Base-by-base conservation (phyloP, 768 basidiomycete species). In the Piloderma croceum region DNA sequence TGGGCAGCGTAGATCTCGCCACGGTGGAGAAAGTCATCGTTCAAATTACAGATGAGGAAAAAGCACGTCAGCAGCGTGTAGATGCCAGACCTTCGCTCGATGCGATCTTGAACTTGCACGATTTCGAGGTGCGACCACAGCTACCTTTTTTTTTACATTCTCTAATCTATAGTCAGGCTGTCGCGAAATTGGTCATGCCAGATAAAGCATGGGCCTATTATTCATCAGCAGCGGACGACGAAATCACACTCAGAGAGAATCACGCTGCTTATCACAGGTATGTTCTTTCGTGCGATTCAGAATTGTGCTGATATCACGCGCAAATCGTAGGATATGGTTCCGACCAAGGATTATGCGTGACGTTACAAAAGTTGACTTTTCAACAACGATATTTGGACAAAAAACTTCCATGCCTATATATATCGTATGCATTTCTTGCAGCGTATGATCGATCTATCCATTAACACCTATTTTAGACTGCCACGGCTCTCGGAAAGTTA, bases 171-270 rank as follows among this genome's bases (percentile, higher is more conserved):
- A 15, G 22, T 19, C 42, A 90, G 88, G 76, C 85, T 13, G 81
- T 98, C 38, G 92, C 90, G 7, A 84, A 76, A 59, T 69, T 69
- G 51, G 82, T 88, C 9, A 81, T 98, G 70, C 65, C 80, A 2
- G 81, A 84, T 24, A 89, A 90, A 58, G 90, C 90, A 0, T 97
- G 93, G 93, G 93, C 92, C 5, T 93, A 93, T 59, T 93, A 97
- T 55, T 90, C 87, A 1, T 92, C 90, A n/a, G 93, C 91, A 13
- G 82, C 94, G 6, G 94, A 97, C 57, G 93, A 97, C 51, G 91
- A 96, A 62, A 89, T 92, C 33, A 92, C 90, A 22, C 68, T 75
- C 44, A 73, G 91, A 36, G 91, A 94, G 61, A 96, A 96, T 52
- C 90, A 89, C 46, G 73, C 81, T 38, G 93, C 92, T 2, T 98